Conservation (phyloP, 495 filamentous ascomycete species). For the Aspergillus diversus region DNA sequence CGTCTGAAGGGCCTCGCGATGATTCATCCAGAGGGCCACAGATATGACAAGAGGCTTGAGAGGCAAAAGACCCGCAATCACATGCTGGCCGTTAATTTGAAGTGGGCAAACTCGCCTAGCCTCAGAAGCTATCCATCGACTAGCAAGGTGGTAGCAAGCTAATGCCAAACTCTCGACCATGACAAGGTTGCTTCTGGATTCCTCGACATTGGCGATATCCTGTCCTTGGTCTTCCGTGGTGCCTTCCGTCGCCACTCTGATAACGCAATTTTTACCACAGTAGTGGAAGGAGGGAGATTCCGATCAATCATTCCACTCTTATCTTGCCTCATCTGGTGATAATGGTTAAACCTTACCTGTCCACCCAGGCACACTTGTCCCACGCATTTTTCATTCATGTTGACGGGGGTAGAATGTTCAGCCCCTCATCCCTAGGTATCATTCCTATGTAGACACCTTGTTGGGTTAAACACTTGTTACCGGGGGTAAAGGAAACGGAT, state of each 20-base stretch:
- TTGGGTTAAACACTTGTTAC: slow-evolving; percentile 20
- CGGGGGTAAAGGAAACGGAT: slow-evolving; percentile 10
- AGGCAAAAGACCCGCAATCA: slow-evolving; percentile 44
- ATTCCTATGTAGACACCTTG: neutral
- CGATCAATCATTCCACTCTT: slow-evolving; percentile 15
- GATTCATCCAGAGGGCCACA: neutral
- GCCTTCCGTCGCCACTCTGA: slow-evolving; percentile 20
- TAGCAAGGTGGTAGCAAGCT: slow-evolving; percentile 4
- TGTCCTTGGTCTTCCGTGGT: slow-evolving; percentile 8
- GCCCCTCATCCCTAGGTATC: slow-evolving; percentile 14
- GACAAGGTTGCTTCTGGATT: slow-evolving; percentile 1
- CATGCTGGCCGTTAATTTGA: slow-evolving; percentile 29
- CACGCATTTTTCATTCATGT: slow-evolving; percentile 3
- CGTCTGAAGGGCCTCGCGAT: neutral
- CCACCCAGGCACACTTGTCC: slow-evolving; percentile 2
- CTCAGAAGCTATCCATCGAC: slow-evolving; percentile 13
- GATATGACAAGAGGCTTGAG: slow-evolving; percentile 18
- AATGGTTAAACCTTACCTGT: slow-evolving; percentile 6
- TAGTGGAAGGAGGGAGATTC: slow-evolving; percentile 1
- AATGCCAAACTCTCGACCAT: slow-evolving; percentile 12
- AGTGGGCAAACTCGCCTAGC: slow-evolving; percentile 9
- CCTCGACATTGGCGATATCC: neutral
- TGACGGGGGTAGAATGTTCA: slow-evolving; percentile 12
- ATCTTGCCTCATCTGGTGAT: slow-evolving; percentile 8
- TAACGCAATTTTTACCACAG: slow-evolving; percentile 15